Conservation (phyloP, 2,329 filamentous ascomycete species). For the Trichoderma sp. region DNA sequence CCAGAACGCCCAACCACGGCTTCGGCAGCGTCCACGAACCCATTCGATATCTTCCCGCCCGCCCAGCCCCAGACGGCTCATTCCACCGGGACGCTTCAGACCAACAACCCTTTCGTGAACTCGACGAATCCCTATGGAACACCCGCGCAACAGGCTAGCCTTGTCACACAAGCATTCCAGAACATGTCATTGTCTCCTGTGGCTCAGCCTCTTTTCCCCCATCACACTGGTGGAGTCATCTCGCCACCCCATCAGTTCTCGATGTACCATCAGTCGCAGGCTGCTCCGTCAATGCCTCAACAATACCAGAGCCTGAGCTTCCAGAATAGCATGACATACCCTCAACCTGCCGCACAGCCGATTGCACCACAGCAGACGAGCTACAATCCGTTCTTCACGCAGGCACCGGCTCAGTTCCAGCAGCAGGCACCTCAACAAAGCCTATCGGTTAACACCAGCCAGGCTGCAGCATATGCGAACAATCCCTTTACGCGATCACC, state of each 20-base stretch:
- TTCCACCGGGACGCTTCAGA: slow-evolving; percentile 60
- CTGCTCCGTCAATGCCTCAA: slow-evolving; percentile 40
- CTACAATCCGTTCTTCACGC: slow-evolving; percentile 53
- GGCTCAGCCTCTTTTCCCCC: slow-evolving; percentile 65
- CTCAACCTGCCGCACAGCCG: slow-evolving; percentile 33
- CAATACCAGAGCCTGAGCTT: slow-evolving; percentile 40
- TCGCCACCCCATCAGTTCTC: slow-evolving; percentile 40
- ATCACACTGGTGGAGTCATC: slow-evolving; percentile 65
- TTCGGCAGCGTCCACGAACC: slow-evolving; percentile 57
- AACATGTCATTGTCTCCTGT: slow-evolving; percentile 62
- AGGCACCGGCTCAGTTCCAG: slow-evolving; percentile 26
- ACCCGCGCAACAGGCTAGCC: slow-evolving; percentile 39
- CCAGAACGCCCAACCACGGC: slow-evolving; percentile 39
- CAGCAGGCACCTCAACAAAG: slow-evolving; percentile 36
- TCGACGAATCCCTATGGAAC: slow-evolving; percentile 69
- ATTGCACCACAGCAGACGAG: slow-evolving; percentile 40
- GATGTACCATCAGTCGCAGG: slow-evolving; percentile 42
- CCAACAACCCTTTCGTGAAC: slow-evolving; percentile 52
- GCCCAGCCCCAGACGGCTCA: slow-evolving; percentile 61
- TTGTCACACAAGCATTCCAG: slow-evolving; percentile 68
- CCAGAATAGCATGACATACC: slow-evolving; percentile 44
- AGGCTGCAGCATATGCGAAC: slow-evolving; percentile 35
- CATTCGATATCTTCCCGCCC: slow-evolving; percentile 59
- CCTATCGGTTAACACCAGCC: slow-evolving; percentile 41
- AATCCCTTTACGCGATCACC: slow-evolving; percentile 52